Evolutionary conservation across 2,329 filamentous ascomycete species (phyloP).

Genomic region (Pseudogymnoascus sp.): DNA sequence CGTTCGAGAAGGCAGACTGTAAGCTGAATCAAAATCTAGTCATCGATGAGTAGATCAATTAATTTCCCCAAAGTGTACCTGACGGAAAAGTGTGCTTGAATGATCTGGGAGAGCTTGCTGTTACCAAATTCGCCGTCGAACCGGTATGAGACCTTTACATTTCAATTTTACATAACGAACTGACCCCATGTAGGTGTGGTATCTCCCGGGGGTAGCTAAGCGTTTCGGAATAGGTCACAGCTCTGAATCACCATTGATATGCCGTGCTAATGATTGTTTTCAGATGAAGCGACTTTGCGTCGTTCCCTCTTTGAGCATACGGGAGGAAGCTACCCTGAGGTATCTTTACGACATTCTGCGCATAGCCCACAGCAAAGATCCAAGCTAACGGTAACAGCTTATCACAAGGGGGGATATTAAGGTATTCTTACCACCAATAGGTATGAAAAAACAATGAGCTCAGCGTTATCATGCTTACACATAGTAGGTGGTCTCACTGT

Average conservation of each 20-base stretch:
- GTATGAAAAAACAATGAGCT: slow-evolving; percentile 30
- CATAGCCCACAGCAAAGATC: slow-evolving; percentile 15
- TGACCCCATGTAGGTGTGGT: slow-evolving; percentile 51
- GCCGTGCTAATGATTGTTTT: slow-evolving; percentile 25
- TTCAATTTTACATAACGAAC: neutral
- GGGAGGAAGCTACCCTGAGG: slow-evolving; percentile 86
- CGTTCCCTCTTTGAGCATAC: slow-evolving; percentile 90
- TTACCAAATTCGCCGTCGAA: slow-evolving; percentile 95
- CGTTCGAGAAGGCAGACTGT: slow-evolving; percentile 68
- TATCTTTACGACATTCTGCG: slow-evolving; percentile 27
- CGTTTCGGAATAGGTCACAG: slow-evolving; percentile 66
- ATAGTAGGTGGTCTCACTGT: slow-evolving; percentile 71
- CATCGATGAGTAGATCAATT: slow-evolving; percentile 7
- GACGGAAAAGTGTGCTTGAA: slow-evolving; percentile 91
- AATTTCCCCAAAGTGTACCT: slow-evolving; percentile 21
- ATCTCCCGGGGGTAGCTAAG: slow-evolving; percentile 78
- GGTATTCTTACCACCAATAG: slow-evolving; percentile 89
- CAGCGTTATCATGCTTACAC: slow-evolving; percentile 17
- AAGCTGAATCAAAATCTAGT: slow-evolving; percentile 21
- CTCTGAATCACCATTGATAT: neutral
- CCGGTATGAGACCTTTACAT: slow-evolving; percentile 54
- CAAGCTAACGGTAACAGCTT: slow-evolving; percentile 37
- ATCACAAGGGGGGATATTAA: slow-evolving; percentile 95
- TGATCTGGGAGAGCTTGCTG: slow-evolving; percentile 68
- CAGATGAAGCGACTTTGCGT: slow-evolving; percentile 75